These are phyloP conservation scores for Acanthamoeba lenticulata DNA, from an alignment of 208 protist species.

Conservation along the genomic window DNA sequence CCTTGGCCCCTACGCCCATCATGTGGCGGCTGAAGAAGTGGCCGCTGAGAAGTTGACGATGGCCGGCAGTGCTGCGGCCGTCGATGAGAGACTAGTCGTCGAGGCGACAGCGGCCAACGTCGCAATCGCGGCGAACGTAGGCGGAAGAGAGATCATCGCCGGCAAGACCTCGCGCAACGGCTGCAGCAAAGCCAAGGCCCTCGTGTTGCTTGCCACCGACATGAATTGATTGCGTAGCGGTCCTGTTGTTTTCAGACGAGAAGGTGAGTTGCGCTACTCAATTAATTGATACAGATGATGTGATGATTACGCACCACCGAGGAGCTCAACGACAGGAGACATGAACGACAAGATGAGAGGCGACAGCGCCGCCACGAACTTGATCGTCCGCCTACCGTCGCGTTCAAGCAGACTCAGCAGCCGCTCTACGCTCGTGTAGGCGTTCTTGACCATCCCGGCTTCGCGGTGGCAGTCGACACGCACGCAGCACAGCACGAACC, in stretches of 20 bases:
- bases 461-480: conserved; percentile 6
- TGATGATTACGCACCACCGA: not conserved
- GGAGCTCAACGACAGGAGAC: not conserved
- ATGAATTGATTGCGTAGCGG: no score
- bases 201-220: no score
- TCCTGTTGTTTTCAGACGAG: not conserved
- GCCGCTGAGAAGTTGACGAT: not conserved
- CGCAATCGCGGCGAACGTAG: no score
- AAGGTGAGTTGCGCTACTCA: not conserved
- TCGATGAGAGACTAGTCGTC: not conserved
- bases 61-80: not conserved
- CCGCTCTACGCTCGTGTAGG: not conserved
- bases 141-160: no score
- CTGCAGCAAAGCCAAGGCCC: no score
- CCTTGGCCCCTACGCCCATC: not conserved
- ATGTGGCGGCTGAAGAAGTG: not conserved
- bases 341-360: not conserved
- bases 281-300: not conserved
- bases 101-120: no score
- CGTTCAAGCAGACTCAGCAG: not conserved
- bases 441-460: conserved; percentile 12
- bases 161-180: no score
- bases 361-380: not conserved
- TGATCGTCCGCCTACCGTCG: not conserved
- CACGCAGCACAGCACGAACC: not conserved